Percentiles rank a stretch among this genome's conserved stretches.
Conservation (phyloP, 208 protist species). For the Wallacemonas sp. region DNA sequence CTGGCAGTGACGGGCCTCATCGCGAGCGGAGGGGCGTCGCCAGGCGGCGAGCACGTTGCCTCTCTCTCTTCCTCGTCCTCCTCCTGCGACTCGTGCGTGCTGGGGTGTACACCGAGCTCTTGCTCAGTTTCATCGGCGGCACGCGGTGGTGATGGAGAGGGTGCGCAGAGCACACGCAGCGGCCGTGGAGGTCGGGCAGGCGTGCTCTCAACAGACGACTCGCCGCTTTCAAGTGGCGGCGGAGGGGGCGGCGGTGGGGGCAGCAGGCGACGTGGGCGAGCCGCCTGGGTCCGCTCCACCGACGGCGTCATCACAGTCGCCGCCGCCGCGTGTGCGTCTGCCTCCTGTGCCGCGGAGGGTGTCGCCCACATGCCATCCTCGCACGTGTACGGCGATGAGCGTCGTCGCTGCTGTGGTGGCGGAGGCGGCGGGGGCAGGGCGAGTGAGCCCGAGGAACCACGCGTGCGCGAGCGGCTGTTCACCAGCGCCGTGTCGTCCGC, state of each 20-base stretch:
- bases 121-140: too few relatives aligned
- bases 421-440: conserved; percentile 2
- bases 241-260: conserved; percentile 1
- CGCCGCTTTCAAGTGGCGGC: background rate
- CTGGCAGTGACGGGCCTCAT: background rate
- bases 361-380: too few relatives aligned
- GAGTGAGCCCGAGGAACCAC: conserved; percentile 1
- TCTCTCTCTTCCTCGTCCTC: too few relatives aligned
- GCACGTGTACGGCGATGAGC: background rate
- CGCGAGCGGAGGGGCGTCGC: background rate
- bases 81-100: too few relatives aligned
- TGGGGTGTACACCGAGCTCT: too few relatives aligned
- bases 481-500: conserved; percentile 9
- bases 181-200: background rate
- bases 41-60: too few relatives aligned
- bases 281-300: background rate
- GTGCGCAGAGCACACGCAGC: conserved; percentile 5
- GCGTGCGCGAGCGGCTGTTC: conserved; percentile 13
- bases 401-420: background rate
- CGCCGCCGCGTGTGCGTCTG: too few relatives aligned
- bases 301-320: background rate
- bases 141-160: conserved; percentile 5
- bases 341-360: too few relatives aligned
- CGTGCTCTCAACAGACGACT: background rate
- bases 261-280: background rate